phyloP scores from a whole-genome alignment of 768 basidiomycete genomes.

The Roridomyces roridus region DNA sequence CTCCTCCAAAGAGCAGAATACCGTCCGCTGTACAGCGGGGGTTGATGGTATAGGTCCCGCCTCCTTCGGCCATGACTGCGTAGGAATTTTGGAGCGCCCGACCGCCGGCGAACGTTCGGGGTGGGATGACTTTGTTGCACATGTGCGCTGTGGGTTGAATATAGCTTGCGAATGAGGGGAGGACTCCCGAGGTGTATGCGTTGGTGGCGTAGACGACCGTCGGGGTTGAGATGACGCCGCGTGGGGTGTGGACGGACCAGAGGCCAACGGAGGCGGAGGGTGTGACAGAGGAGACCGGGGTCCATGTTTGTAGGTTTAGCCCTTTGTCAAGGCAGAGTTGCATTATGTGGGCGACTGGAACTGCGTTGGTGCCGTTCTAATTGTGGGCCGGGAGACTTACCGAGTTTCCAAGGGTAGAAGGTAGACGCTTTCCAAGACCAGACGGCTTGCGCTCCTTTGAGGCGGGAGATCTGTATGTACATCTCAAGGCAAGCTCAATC shows the following conservation, averaged over 20 bases:
- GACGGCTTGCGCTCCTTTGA: conserved; percentile 39
- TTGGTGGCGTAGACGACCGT: conserved; percentile 64
- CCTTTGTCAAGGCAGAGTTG: conserved; percentile 23
- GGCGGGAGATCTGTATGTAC: conserved; percentile 32
- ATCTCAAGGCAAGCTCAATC: background rate
- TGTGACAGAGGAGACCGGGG: conserved; percentile 45
- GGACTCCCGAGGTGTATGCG: conserved; percentile 52
- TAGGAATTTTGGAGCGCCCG: conserved; percentile 27
- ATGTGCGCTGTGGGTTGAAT: conserved; percentile 31
- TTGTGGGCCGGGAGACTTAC: background rate
- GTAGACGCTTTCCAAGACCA: conserved; percentile 32
- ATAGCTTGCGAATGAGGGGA: conserved; percentile 45
- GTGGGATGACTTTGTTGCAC: conserved; percentile 28
- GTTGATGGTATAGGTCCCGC: conserved; percentile 23
- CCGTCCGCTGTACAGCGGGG: conserved; percentile 23
- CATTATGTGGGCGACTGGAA: conserved; percentile 16
- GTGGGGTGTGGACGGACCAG: conserved; percentile 49
- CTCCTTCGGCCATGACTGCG: conserved; percentile 17
- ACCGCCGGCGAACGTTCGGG: conserved; percentile 18
- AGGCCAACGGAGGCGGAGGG: conserved; percentile 26
- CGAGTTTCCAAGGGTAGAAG: conserved; percentile 25
- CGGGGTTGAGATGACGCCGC: conserved; percentile 44
- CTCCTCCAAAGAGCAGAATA: conserved; percentile 25
- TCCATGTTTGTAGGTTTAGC: conserved; percentile 51
- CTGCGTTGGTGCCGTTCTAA: no score